These are phyloP conservation scores for Carex kokanica DNA, from an alignment of 176 grass and related monocot genomes.

Conservation along the genomic window DNA sequence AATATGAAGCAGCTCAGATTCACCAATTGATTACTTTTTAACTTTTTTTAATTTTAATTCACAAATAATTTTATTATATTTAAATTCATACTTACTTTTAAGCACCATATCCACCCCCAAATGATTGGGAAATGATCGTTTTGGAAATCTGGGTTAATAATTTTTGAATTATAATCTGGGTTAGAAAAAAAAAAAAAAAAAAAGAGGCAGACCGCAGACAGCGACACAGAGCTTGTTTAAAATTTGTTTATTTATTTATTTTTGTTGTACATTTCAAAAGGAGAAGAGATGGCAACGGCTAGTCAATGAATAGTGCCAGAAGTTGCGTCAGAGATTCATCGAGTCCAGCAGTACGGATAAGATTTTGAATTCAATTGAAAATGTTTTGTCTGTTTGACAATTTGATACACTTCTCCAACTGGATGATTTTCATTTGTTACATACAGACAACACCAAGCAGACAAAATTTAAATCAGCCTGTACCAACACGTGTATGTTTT, in stretches of 20 bases:
- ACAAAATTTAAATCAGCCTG: no score
- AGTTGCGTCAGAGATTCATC: slow-evolving; percentile 8
- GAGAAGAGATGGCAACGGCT: slow-evolving; percentile 5
- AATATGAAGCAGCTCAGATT: no score
- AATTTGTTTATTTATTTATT: background rate
- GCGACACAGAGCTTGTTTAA: background rate
- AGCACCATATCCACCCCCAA: no score
- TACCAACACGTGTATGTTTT: background rate
- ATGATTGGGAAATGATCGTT: no score
- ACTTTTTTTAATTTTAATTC: no score
- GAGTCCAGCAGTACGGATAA: background rate
- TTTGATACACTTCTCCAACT: slow-evolving; percentile 1
- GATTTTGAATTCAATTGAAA: background rate
- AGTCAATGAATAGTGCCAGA: slow-evolving; percentile 8
- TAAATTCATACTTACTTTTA: no score
- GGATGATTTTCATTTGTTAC: no score
- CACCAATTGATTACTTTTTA: no score
- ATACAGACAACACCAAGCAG: no score
- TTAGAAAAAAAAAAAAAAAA: no score
- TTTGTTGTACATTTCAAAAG: background rate
- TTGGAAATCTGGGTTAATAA: no score
- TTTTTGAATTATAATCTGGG: background rate
- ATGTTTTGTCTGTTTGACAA: background rate
- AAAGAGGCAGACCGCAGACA: background rate
- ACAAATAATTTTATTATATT: no score